A percentile compares a stretch with the other conserved stretches of the same genome.
Evolutionary conservation across 148 eudicot species (phyloP).

Genomic region (Cornus suecica): DNA sequence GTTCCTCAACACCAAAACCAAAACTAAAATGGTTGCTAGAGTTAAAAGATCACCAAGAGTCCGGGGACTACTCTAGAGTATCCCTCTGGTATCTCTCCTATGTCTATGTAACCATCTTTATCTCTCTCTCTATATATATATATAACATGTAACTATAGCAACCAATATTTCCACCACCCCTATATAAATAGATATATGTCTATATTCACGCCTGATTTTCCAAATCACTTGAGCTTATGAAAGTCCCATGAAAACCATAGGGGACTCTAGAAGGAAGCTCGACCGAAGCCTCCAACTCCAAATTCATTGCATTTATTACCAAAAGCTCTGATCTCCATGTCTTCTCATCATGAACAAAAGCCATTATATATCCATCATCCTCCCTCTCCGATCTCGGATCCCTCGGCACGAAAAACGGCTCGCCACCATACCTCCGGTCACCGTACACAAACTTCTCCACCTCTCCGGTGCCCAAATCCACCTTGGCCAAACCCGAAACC

Average conservation of each 20-base stretch:
- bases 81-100: slow-evolving; percentile 10
- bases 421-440: slow-evolving; percentile 57
- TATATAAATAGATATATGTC: not conserved
- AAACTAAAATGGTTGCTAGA: not conserved
- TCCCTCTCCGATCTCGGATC: slow-evolving; percentile 19
- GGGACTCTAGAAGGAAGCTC: slow-evolving; percentile 70
- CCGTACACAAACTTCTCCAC: slow-evolving; percentile 49
- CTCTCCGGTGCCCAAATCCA: slow-evolving; percentile 46
- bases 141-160: no score
- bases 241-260: slow-evolving; percentile 75
- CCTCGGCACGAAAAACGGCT: slow-evolving; percentile 57
- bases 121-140: no score
- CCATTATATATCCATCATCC: slow-evolving; percentile 59
- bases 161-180: not conserved
- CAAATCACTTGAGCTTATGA: slow-evolving; percentile 40
- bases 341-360: slow-evolving; percentile 58
- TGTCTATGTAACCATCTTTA: no score
- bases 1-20: not conserved
- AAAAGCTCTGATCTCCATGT: slow-evolving; percentile 45
- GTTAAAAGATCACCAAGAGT: not conserved
- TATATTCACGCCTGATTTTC: slow-evolving; percentile 35
- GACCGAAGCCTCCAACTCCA: slow-evolving; percentile 51
- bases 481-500: slow-evolving; percentile 71
- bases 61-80: slow-evolving; percentile 4
- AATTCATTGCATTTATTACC: slow-evolving; percentile 41